These are phyloP conservation scores for Phlebopus sp. DNA, from an alignment of 1,284 basidiomycete genomes.

Conservation along the genomic window DNA sequence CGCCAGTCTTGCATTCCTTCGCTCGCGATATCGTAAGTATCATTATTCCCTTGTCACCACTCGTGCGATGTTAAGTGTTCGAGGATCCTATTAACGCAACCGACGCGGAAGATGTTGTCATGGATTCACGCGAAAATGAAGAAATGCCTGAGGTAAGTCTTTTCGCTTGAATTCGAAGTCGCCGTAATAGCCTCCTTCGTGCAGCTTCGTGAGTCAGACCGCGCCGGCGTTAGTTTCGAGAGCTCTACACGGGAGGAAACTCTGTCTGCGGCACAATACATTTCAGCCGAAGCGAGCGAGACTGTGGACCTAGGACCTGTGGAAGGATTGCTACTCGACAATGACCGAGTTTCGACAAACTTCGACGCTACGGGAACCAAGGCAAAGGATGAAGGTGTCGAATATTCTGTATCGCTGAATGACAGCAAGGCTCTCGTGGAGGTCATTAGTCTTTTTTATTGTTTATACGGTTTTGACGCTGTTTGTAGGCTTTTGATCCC, in stretches of 20 bases:
- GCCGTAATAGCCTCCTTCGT: constrained; percentile 11
- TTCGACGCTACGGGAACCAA: neutral
- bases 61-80: too few species aligned
- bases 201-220: neutral
- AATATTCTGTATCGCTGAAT: constrained; percentile 4
- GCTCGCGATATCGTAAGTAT: neutral
- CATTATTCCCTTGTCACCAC: too few species aligned
- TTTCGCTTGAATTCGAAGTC: constrained; percentile 1
- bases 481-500: constrained; percentile 12
- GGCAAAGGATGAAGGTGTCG: neutral
- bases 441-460: constrained; percentile 10
- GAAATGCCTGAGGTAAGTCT: constrained; percentile 15
- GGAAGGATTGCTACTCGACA: constrained; percentile 5
- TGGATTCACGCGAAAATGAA: neutral
- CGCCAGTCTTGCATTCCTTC: neutral
- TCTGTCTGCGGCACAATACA: neutral
- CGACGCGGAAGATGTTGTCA: neutral
- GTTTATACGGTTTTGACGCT: neutral
- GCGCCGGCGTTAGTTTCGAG: neutral
- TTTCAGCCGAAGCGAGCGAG: neutral
- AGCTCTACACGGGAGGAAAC: constrained; percentile 1
- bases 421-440: constrained; percentile 3
- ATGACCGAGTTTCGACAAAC: neutral
- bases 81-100: neutral
- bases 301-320: neutral